Conservation (phyloP, 352 stramenopile species). For the Globisporangium acanthophoron region DNA sequence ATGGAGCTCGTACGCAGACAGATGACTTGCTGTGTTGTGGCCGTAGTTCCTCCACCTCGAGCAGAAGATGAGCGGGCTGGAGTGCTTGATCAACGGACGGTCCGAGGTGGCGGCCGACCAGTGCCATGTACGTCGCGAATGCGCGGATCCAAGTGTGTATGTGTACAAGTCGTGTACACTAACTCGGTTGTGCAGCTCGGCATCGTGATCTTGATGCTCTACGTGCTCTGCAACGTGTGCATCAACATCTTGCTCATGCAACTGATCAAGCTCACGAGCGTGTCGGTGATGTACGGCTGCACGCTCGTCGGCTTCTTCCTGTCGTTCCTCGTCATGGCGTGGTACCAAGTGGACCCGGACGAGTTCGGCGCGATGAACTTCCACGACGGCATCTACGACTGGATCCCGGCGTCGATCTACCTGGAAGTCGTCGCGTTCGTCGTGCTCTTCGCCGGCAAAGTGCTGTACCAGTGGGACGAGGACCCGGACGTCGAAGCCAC, state of each 20-base stretch:
- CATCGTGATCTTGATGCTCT: constrained; percentile 60
- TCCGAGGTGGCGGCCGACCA: constrained; percentile 61
- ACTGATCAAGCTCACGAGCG: constrained; percentile 69
- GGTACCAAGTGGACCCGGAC: constrained; percentile 72
- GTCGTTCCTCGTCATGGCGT: constrained; percentile 67
- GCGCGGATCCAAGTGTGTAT: neutral
- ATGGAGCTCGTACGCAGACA: too few species aligned
- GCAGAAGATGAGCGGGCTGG: constrained; percentile 73
- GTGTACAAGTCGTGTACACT: neutral
- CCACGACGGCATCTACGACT: constrained; percentile 52
- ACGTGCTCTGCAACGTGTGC: constrained; percentile 72
- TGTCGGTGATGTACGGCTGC: constrained; percentile 74
- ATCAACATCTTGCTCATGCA: constrained; percentile 73
- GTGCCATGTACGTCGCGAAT: constrained; percentile 50
- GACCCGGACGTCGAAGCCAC: constrained; percentile 75
- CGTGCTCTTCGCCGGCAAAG: constrained; percentile 58
- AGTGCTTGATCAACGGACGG: constrained; percentile 75
- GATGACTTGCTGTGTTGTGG: neutral
- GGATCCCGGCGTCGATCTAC: constrained; percentile 66
- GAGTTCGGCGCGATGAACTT: constrained; percentile 57
- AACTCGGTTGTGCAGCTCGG: constrained; percentile 40
- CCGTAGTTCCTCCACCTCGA: constrained; percentile 54
- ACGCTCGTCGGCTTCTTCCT: constrained; percentile 64
- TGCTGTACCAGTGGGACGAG: constrained; percentile 78
- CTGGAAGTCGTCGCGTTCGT: constrained; percentile 70